phyloP scores from a whole-genome alignment of 257 asterid genomes.

The Capsicum rhomboideum region DNA sequence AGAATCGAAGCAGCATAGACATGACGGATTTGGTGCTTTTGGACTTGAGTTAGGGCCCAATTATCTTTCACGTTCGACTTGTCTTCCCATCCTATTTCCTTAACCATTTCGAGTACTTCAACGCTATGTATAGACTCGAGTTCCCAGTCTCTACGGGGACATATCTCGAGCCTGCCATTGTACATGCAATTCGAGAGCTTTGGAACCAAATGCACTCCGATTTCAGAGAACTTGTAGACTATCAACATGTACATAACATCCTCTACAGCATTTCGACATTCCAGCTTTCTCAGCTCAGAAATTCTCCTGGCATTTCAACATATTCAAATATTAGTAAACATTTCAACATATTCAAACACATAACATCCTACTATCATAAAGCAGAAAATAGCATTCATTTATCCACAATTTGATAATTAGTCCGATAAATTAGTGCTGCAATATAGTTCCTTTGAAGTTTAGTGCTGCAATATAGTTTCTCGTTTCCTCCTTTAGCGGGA shows the following conservation, averaged over 20 bases:
- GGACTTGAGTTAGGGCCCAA: conserved; percentile 45
- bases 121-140: conserved; percentile 68
- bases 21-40: conserved; percentile 34
- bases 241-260: conserved; percentile 60
- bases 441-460: neutral
- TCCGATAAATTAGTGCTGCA: neutral
- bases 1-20: conserved; percentile 54
- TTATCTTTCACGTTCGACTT: conserved; percentile 32
- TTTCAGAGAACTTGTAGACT: conserved; percentile 43
- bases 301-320: conserved; percentile 66
- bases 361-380: neutral
- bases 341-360: neutral
- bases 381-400: neutral
- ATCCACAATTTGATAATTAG: neutral
- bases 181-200: conserved; percentile 59
- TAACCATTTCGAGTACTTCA: conserved; percentile 64
- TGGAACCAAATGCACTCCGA: conserved; percentile 68
- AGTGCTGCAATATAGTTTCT: neutral
- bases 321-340: neutral
- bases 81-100: conserved; percentile 45
- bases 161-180: conserved; percentile 65
- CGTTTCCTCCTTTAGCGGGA: neutral
- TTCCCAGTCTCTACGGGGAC: conserved; percentile 71
- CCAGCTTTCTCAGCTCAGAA: conserved; percentile 37
- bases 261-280: conserved; percentile 57